Conservation (phyloP, 1,284 basidiomycete species). For the Porogramme epimiltina region DNA sequence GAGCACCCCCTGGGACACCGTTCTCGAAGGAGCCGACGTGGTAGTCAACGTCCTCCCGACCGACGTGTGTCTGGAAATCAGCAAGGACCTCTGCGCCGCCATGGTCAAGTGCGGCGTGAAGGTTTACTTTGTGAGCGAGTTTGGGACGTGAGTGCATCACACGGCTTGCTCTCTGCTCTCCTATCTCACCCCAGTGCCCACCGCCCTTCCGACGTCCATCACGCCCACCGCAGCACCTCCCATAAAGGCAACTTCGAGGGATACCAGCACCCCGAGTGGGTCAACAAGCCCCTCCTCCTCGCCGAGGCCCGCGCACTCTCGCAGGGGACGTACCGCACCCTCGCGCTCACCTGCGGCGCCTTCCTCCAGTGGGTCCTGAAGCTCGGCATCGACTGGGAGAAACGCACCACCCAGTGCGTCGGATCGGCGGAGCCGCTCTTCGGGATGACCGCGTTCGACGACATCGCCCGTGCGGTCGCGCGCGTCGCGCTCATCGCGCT, state of each 20-base stretch:
- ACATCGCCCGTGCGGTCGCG: constrained; percentile 29
- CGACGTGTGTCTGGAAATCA: constrained; percentile 10
- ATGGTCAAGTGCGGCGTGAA: constrained; percentile 22
- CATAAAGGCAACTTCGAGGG: constrained; percentile 27
- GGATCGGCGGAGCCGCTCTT: constrained; percentile 20
- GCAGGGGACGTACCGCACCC: constrained; percentile 23
- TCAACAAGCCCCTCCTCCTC: constrained; percentile 22
- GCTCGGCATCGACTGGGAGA: constrained; percentile 18
- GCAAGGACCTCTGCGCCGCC: constrained; percentile 20
- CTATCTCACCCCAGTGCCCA: no score
- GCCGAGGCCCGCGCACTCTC: constrained; percentile 16
- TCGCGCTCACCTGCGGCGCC: constrained; percentile 26
- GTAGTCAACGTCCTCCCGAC: constrained; percentile 23
- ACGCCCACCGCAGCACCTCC: constrained; percentile 21
- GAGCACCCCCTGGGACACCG: constrained; percentile 13
- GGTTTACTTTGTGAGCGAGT: constrained; percentile 33
- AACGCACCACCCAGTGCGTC: constrained; percentile 19
- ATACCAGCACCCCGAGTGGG: constrained; percentile 24
- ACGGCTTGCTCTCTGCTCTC: background rate
- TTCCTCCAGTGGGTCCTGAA: constrained; percentile 18
- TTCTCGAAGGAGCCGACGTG: constrained; percentile 27
- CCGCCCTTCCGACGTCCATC: background rate
- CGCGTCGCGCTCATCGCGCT: constrained; percentile 27
- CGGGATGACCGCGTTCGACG: constrained; percentile 24
- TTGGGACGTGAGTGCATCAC: constrained; percentile 24